Conservation (phyloP, 306 rosid species). For the Casuarina cunninghamiana region DNA sequence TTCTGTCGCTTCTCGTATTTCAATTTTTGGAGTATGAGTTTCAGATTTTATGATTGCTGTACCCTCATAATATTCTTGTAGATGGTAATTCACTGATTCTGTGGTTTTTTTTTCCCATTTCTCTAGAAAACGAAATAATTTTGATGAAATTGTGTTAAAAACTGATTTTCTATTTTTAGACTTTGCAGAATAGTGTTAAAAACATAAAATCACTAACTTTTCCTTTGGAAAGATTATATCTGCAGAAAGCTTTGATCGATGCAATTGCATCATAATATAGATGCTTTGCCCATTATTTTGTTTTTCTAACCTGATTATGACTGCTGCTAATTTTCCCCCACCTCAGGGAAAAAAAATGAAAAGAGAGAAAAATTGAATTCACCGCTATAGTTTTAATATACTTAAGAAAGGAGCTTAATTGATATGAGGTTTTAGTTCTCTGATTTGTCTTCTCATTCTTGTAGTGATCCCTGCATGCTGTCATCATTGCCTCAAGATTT, state of each 20-base stretch:
- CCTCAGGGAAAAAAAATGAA: not conserved
- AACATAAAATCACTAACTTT: not conserved
- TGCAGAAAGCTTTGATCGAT: not conserved
- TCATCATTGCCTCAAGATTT: not conserved
- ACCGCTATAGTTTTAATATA: not conserved
- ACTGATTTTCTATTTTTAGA: not conserved
- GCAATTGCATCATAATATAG: constrained; percentile 6
- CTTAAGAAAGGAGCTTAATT: not conserved
- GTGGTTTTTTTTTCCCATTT: not conserved
- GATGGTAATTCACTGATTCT: not conserved
- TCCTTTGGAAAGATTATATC: not conserved
- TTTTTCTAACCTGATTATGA: not conserved
- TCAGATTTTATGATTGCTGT: not conserved
- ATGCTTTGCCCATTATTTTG: not conserved
- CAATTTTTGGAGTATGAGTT: not conserved
- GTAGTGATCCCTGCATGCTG: not conserved
- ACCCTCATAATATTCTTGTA: not conserved
- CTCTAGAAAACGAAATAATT: not conserved
- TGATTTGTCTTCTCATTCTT: not conserved
- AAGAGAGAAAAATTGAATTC: not conserved
- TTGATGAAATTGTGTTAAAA: not conserved
- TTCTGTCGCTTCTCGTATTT: not conserved
- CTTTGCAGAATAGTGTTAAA: not conserved
- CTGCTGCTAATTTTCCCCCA: not conserved
- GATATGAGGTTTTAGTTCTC: not conserved